Conservation (phyloP, 371 early-diverging fungal genomes). For the Mycotypha africana region DNA sequence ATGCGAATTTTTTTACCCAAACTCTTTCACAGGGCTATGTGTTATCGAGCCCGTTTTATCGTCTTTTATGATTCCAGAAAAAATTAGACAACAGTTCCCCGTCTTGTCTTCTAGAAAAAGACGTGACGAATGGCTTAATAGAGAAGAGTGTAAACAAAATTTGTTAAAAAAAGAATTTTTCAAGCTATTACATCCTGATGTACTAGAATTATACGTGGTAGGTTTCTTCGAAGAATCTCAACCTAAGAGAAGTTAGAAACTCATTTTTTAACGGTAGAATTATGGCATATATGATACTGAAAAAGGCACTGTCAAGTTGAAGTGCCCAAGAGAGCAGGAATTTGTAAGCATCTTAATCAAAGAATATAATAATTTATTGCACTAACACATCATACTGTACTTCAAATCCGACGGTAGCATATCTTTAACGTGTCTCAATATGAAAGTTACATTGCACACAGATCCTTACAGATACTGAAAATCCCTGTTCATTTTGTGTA, state of each 20-base stretch:
- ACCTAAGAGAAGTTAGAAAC: no score
- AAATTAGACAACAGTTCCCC: constrained; percentile 6
- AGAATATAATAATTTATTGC: background rate
- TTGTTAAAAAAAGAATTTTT: constrained; percentile 23
- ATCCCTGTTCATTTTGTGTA: constrained; percentile 17
- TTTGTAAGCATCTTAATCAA: constrained; percentile 19
- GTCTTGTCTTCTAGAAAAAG: constrained; percentile 12
- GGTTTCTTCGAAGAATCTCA: no score
- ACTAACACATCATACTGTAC: no score
- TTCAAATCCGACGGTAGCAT: no score
- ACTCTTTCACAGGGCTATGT: constrained; percentile 30
- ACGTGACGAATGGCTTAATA: constrained; percentile 26
- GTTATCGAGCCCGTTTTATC: constrained; percentile 28
- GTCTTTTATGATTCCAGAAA: constrained; percentile 2
- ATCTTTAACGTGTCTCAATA: constrained; percentile 10
- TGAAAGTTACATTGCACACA: constrained; percentile 6
- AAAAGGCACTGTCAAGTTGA: constrained; percentile 34
- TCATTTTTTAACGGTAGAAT: no score
- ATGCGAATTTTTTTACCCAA: constrained; percentile 28
- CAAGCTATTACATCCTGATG: constrained; percentile 33
- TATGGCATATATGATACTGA: constrained; percentile 39
- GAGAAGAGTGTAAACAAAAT: constrained; percentile 23
- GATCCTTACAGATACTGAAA: background rate
- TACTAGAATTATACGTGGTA: constrained; percentile 33
- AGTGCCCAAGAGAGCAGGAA: constrained; percentile 36